phyloP scores from a whole-genome alignment of 1,284 basidiomycete genomes.

The Mycosarcoma mackinlayi region DNA sequence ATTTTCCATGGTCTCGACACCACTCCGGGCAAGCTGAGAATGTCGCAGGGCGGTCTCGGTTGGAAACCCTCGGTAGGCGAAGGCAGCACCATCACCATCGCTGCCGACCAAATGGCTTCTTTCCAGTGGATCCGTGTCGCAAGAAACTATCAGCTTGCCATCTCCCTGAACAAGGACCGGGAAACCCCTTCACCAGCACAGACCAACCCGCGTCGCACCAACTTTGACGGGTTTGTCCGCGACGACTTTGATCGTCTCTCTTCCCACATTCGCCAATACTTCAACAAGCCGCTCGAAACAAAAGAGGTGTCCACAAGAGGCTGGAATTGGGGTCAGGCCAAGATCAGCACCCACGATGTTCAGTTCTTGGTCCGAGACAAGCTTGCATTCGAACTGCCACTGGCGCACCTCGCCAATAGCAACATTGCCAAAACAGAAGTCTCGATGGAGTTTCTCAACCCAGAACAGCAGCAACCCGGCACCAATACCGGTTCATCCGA shows the following conservation, averaged over 20 bases:
- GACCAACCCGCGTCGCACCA: slow-evolving; percentile 72
- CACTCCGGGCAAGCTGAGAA: slow-evolving; percentile 77
- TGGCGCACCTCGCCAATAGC: slow-evolving; percentile 89
- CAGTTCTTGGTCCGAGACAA: slow-evolving; percentile 92
- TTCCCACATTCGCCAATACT: slow-evolving; percentile 73
- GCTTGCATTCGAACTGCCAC: slow-evolving; percentile 89
- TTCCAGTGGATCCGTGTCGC: slow-evolving; percentile 74
- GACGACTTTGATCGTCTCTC: slow-evolving; percentile 74
- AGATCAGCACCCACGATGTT: slow-evolving; percentile 77
- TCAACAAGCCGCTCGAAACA: slow-evolving; percentile 83
- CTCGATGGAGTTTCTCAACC: slow-evolving; percentile 87
- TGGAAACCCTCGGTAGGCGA: slow-evolving; percentile 59
- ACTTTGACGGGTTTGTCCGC: slow-evolving; percentile 92
- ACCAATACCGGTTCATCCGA: slow-evolving; percentile 65
- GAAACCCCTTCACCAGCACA: slow-evolving; percentile 46
- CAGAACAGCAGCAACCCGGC: slow-evolving; percentile 66
- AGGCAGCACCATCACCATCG: slow-evolving; percentile 59
- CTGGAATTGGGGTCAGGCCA: slow-evolving; percentile 93
- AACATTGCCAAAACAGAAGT: slow-evolving; percentile 99
- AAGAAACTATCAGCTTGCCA: slow-evolving; percentile 86
- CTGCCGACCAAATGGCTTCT: slow-evolving; percentile 58
- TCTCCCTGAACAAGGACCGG: slow-evolving; percentile 81
- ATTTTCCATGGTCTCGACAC: slow-evolving; percentile 80
- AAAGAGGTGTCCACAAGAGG: slow-evolving; percentile 90
- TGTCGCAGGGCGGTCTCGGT: slow-evolving; percentile 63